Percentiles rank a stretch among this genome's conserved stretches.
phyloP scores from a whole-genome alignment of 257 asterid genomes.

The Nicotiana attenuata region DNA sequence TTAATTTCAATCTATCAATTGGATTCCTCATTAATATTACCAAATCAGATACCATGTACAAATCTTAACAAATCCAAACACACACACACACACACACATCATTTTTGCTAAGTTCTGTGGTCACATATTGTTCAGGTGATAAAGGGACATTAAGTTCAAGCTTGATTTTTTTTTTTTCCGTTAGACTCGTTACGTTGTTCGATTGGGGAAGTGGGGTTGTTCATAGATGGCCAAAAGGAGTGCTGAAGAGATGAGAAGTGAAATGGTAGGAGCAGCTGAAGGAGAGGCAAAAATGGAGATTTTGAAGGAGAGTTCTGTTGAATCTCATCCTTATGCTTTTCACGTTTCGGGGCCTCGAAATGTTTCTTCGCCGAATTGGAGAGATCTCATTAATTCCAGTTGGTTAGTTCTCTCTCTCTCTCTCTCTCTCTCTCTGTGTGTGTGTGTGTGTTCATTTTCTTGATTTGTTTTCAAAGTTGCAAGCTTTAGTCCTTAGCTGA shows the following conservation, averaged over 20 bases:
- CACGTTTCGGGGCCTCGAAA: slow-evolving; percentile 43
- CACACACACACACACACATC: not conserved
- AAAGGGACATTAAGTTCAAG: not conserved
- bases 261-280: slow-evolving; percentile 22
- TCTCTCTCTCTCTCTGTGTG: too few relatives aligned
- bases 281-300: slow-evolving; percentile 8
- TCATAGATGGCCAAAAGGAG: slow-evolving; percentile 22
- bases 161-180: not conserved
- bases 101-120: not conserved
- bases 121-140: slow-evolving; percentile 7
- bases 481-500: not conserved
- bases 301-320: not conserved
- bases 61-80: not conserved
- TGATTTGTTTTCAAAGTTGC: not conserved
- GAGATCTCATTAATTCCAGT: slow-evolving; percentile 37
- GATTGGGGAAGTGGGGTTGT: not conserved
- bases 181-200: not conserved
- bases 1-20: not conserved
- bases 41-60: not conserved
- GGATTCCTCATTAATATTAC: not conserved
- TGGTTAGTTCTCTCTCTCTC: slow-evolving; percentile 22
- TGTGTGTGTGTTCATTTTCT: not conserved
- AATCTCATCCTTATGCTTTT: slow-evolving; percentile 36
- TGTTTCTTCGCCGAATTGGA: slow-evolving; percentile 38
- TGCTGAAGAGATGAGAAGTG: slow-evolving; percentile 34